Evolutionary conservation across 1,139 yeast species (phyloP).

Genomic region (Citeromyces hawaiiensis): DNA sequence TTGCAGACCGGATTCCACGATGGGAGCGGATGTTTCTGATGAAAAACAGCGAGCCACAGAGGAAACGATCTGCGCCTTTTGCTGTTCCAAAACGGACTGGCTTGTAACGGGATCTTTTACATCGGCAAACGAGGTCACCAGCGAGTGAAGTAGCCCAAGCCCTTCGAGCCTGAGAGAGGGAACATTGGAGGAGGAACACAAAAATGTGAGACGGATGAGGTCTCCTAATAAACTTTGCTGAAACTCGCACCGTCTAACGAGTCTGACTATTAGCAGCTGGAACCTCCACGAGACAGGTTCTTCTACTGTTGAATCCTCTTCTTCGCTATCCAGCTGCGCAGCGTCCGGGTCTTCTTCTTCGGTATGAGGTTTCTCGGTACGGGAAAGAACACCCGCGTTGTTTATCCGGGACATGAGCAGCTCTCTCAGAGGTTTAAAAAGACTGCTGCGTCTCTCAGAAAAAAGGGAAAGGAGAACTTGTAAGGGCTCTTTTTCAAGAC

Average conservation of each 20-base stretch:
- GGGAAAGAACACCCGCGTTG: constrained; percentile 11
- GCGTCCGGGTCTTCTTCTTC: constrained; percentile 34
- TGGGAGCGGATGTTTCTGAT: constrained; percentile 62
- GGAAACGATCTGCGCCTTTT: constrained; percentile 87
- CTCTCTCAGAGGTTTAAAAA: not conserved
- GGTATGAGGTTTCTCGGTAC: constrained; percentile 15
- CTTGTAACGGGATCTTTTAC: constrained; percentile 66
- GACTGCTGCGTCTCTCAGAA: not conserved
- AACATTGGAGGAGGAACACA: constrained; percentile 69
- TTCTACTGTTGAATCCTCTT: constrained; percentile 13
- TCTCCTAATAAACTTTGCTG: constrained; percentile 40
- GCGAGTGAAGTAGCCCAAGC: constrained; percentile 48
- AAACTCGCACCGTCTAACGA: constrained; percentile 32
- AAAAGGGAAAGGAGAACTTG: not conserved
- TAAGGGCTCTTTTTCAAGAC: not conserved
- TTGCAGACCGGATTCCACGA: constrained; percentile 68
- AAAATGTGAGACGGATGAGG: constrained; percentile 67
- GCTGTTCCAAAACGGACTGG: constrained; percentile 72
- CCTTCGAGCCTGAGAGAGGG: constrained; percentile 53
- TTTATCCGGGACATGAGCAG: not conserved
- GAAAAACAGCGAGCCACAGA: constrained; percentile 87
- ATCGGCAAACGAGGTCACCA: constrained; percentile 30
- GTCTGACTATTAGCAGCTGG: constrained; percentile 42
- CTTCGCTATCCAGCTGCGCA: constrained; percentile 16
- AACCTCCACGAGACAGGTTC: constrained; percentile 68